Base-by-base conservation (phyloP, 768 basidiomycete genomes). In the Sutorius australiensis region DNA sequence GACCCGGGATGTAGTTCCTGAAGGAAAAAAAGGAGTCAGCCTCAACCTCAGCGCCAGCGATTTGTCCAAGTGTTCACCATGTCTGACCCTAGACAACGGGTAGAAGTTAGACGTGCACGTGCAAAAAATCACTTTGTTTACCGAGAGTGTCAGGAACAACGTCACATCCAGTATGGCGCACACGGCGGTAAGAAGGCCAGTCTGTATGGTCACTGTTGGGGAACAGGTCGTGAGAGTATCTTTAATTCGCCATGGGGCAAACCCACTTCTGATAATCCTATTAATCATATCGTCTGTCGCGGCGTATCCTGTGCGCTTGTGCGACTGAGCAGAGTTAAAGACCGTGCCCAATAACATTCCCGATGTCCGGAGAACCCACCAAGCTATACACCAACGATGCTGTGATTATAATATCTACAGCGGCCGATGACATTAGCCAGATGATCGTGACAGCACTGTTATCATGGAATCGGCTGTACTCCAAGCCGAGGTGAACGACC, bases 251-350 rank as follows among this genome's bases (percentile, higher is more conserved):
- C 4, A 14, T 38, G 46, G 16, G 44, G 54, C 24, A 38, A 14
- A 52, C 67, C 32, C 48, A 75, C 72, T 21, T 48, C 73, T 60
- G 47, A 79, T 77, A 47, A 80, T 74, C 46, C 62, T 69, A 56
- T 78, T 73, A 1, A 80, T 44, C 2, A 54, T 2, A 40, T 50
- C 44, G 7, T 79, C 76, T 1, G 77, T 76, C 5, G 57, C 53
- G 5, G 64, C 53, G 53, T 77, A 76, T 8, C 77, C 77, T 0
- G 76, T 77, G 57, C 72, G 75, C 52, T 75, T 68, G 34, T 56
- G 70, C 34, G 63, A 57, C 78, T 79, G 42, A 45, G 19, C 3
- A n/a, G 12, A 40, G 1, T 14, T 17, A 32, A 37, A 14, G 24
- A 27, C 0, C 6, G 31, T 8, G n/a, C 14, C 3, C 24, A 24